phyloP scores from a whole-genome alignment of 257 asterid species.

The Solanum infundibuliforme region DNA sequence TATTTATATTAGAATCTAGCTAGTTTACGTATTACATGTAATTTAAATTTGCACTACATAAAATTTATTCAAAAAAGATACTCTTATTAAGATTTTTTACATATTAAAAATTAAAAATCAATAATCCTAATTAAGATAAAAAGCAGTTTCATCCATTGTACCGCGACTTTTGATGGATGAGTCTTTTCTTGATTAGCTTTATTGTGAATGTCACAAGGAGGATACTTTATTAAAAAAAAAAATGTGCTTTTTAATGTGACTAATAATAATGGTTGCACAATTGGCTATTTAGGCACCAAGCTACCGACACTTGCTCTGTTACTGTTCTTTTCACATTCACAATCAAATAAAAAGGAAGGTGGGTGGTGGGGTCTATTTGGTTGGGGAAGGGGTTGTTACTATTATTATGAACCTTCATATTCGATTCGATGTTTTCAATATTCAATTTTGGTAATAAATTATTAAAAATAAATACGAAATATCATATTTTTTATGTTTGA shows the following conservation, averaged over 20 bases:
- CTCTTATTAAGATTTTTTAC: too few species aligned
- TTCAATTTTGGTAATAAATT: too few species aligned
- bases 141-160: too few species aligned
- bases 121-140: too few species aligned
- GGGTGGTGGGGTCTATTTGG: not conserved
- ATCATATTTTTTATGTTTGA: not conserved
- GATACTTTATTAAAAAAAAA: not conserved
- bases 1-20: too few species aligned
- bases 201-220: not conserved
- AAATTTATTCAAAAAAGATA: too few species aligned
- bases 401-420: not conserved
- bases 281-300: not conserved
- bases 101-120: too few species aligned
- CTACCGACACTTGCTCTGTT: not conserved
- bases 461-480: not conserved
- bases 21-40: too few species aligned
- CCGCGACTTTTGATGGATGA: not conserved
- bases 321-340: not conserved
- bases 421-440: not conserved
- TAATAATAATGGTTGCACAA: not conserved
- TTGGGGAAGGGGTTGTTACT: not conserved
- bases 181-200: not conserved
- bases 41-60: accelerated
- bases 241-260: not conserved
- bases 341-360: not conserved